These are phyloP conservation scores for Viridothelium virens DNA, from an alignment of 495 filamentous ascomycete species.

Conservation along the genomic window DNA sequence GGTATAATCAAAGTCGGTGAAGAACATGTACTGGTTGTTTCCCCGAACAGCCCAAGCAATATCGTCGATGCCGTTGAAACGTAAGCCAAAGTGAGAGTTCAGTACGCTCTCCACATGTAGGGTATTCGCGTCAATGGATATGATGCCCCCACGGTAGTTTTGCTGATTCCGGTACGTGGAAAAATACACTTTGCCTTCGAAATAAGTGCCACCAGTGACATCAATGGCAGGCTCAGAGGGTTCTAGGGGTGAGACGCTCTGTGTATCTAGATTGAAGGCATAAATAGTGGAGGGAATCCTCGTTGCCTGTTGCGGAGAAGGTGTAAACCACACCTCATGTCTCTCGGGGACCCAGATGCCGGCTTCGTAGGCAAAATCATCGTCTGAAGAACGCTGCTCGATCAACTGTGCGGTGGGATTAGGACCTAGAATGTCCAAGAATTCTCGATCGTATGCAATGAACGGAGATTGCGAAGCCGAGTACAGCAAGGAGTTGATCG, in stretches of 20 bases:
- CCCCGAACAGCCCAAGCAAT: constrained; percentile 10
- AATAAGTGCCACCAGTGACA: constrained; percentile 12
- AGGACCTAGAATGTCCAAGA: constrained; percentile 7
- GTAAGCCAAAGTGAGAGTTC: constrained; percentile 14
- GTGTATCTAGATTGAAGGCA: not conserved
- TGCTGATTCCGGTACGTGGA: not conserved
- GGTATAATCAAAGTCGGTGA: constrained; percentile 12
- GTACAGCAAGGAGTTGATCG: constrained; percentile 3
- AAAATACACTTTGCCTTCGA: constrained; percentile 13
- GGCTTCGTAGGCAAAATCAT: constrained; percentile 14
- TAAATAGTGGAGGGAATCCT: not conserved
- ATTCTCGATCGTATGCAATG: constrained; percentile 12
- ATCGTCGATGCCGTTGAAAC: constrained; percentile 14
- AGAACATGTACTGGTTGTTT: constrained; percentile 11
- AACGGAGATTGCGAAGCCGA: constrained; percentile 5
- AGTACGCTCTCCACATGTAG: constrained; percentile 5
- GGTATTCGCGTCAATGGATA: constrained; percentile 10
- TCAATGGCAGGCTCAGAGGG: not conserved
- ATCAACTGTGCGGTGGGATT: constrained; percentile 10
- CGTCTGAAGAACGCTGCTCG: not conserved
- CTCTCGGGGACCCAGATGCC: constrained; percentile 13
- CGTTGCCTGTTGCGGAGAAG: not conserved
- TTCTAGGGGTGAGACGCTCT: not conserved
- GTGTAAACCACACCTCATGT: constrained; percentile 12
- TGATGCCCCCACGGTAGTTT: constrained; percentile 10